These are phyloP conservation scores for Filobasidium floriforme DNA, from an alignment of 768 basidiomycete species.

Conservation along the genomic window DNA sequence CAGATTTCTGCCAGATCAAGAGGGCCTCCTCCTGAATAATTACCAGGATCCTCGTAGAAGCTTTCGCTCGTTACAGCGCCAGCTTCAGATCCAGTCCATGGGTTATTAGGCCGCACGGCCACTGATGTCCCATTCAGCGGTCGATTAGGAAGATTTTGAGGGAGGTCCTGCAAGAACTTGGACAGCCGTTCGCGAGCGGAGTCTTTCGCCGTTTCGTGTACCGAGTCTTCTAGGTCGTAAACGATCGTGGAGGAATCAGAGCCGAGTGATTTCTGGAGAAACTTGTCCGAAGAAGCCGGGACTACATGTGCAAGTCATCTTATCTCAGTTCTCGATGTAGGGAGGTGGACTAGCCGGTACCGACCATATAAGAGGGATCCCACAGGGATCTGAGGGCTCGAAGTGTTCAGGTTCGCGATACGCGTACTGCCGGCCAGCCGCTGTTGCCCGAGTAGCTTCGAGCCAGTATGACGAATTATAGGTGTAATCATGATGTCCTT, in stretches of 20 bases:
- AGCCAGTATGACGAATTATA: too few relatives aligned
- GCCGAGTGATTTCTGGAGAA: conserved; percentile 19
- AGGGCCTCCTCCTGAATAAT: not conserved
- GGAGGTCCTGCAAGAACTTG: conserved; percentile 10
- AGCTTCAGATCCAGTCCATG: conserved; percentile 1
- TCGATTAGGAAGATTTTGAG: not conserved
- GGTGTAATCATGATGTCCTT: too few relatives aligned
- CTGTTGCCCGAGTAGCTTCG: too few relatives aligned
- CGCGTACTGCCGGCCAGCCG: too few relatives aligned
- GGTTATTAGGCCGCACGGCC: conserved; percentile 22
- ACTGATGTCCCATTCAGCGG: conserved; percentile 6
- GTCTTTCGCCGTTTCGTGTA: conserved; percentile 16
- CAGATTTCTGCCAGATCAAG: conserved; percentile 8
- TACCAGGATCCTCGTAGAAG: not conserved
- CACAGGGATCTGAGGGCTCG: too few relatives aligned
- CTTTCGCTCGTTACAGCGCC: not conserved
- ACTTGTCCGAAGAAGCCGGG: conserved; percentile 21
- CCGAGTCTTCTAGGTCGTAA: conserved; percentile 25
- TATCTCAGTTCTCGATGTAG: too few relatives aligned
- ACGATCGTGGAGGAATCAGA: conserved; percentile 15
- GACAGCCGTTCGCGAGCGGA: conserved; percentile 11
- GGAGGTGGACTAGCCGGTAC: too few relatives aligned
- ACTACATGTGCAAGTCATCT: not conserved
- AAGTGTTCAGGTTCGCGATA: too few relatives aligned
- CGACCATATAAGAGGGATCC: too few relatives aligned